Percentiles rank a stretch among this genome's conserved stretches.
phyloP scores from a whole-genome alignment of 2,329 filamentous ascomycete genomes.

The Aspergillus sergii region DNA sequence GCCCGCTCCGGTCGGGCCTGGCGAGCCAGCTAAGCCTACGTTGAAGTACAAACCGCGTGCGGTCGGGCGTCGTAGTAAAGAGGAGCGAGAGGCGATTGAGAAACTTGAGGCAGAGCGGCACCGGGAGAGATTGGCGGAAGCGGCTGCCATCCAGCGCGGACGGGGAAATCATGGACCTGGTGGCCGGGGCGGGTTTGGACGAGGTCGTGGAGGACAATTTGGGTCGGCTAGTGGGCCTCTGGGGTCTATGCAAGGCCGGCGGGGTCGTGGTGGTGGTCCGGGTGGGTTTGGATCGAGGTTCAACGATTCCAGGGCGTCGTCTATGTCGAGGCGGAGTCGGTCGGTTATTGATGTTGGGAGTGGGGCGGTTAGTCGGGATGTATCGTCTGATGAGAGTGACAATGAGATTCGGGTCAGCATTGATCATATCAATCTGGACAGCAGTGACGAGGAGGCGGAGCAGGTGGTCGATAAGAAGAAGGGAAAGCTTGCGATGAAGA shows the following conservation, averaged over 20 bases:
- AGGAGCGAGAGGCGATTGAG: constrained; percentile 48
- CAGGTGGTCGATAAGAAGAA: constrained; percentile 29
- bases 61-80: constrained; percentile 46
- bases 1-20: constrained; percentile 18
- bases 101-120: constrained; percentile 45
- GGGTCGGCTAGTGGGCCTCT: constrained; percentile 32
- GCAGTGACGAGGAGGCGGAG: constrained; percentile 52
- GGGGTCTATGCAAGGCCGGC: constrained; percentile 29
- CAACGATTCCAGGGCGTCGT: constrained; percentile 29
- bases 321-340: constrained; percentile 32
- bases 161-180: constrained; percentile 31
- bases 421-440: constrained; percentile 59
- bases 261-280: constrained; percentile 24
- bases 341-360: constrained; percentile 31
- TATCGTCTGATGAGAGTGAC: constrained; percentile 50
- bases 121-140: constrained; percentile 43
- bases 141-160: constrained; percentile 41
- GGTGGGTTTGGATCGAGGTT: constrained; percentile 21
- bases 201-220: constrained; percentile 34
- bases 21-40: constrained; percentile 38
- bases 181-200: constrained; percentile 31
- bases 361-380: constrained; percentile 27
- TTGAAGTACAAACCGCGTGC: constrained; percentile 49
- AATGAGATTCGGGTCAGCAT: constrained; percentile 55
- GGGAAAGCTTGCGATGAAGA: constrained; percentile 36